Conservation (phyloP, 768 basidiomycete genomes). For the Suillus plorans region DNA sequence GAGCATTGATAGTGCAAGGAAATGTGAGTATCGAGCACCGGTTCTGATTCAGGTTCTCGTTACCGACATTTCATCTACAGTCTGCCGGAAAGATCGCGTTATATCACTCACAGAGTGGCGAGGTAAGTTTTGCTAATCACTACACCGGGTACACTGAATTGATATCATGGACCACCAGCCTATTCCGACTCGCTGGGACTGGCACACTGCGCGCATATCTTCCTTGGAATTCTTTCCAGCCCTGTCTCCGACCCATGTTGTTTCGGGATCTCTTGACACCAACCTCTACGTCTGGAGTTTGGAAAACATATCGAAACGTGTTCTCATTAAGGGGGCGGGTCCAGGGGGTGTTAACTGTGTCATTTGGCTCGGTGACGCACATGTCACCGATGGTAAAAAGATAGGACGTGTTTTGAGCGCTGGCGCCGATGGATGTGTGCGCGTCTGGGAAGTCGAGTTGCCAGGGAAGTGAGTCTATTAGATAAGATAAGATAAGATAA, state of each 20-base stretch:
- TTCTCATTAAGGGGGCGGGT: slow-evolving; percentile 82
- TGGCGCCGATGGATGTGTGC: slow-evolving; percentile 81
- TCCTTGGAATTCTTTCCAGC: slow-evolving; percentile 44
- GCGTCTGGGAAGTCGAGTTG: slow-evolving; percentile 60
- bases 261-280: slow-evolving; percentile 91
- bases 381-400: slow-evolving; percentile 26
- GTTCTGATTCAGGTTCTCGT: neutral
- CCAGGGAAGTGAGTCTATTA: slow-evolving; percentile 11
- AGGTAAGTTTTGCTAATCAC: neutral
- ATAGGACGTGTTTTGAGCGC: slow-evolving; percentile 62
- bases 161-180: slow-evolving; percentile 27
- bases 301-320: slow-evolving; percentile 53
- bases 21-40: slow-evolving; percentile 58
- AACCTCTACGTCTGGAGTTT: slow-evolving; percentile 89
- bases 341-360: slow-evolving; percentile 84
- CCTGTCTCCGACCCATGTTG: slow-evolving; percentile 71
- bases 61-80: slow-evolving; percentile 36
- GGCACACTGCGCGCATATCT: slow-evolving; percentile 81
- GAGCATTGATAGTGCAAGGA: slow-evolving; percentile 72
- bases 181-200: slow-evolving; percentile 78
- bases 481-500: neutral
- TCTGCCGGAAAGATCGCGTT: slow-evolving; percentile 73
- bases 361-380: slow-evolving; percentile 60
- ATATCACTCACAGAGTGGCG: slow-evolving; percentile 5
- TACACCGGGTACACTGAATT: neutral